These are phyloP conservation scores for Vitis hybrid DNA, from an alignment of 177 flowering plant species.

Conservation along the genomic window DNA sequence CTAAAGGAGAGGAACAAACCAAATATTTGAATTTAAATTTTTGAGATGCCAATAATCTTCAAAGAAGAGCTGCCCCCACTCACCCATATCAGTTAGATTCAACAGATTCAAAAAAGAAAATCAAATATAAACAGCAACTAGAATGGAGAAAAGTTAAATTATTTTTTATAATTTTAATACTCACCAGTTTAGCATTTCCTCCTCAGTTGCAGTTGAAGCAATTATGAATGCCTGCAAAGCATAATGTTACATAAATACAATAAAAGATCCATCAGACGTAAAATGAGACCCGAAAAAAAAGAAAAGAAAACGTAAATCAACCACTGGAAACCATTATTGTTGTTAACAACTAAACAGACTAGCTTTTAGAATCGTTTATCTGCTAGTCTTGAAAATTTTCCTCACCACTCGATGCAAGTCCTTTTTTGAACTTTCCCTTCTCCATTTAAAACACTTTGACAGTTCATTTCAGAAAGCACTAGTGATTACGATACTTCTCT, in stretches of 20 bases:
- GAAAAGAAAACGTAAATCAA: not conserved
- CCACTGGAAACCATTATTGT: too few species aligned
- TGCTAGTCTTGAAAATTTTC: too few species aligned
- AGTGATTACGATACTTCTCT: too few species aligned
- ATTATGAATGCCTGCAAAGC: conserved; percentile 63
- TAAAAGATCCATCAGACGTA: not conserved
- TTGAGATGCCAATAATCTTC: not conserved
- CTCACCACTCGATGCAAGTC: too few species aligned
- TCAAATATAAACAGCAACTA: not conserved
- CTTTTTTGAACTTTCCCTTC: too few species aligned
- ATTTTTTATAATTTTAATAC: not conserved
- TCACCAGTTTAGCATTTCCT: conserved; percentile 70
- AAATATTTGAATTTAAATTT: not conserved
- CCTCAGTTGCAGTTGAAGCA: conserved; percentile 70
- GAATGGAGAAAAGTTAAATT: not conserved
- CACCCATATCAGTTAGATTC: not conserved
- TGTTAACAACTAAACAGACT: too few species aligned
- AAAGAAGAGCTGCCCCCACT: not conserved
- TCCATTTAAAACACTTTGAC: too few species aligned
- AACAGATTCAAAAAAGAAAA: not conserved
- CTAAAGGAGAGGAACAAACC: conserved; percentile 19
- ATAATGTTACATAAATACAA: not conserved
- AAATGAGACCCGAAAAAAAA: not conserved
- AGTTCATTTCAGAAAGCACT: too few species aligned
- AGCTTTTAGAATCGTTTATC: too few species aligned